A percentile compares a stretch with the other conserved stretches of the same genome.
Conservation (phyloP, 495 filamentous ascomycete genomes). For the Neurospora sp. region DNA sequence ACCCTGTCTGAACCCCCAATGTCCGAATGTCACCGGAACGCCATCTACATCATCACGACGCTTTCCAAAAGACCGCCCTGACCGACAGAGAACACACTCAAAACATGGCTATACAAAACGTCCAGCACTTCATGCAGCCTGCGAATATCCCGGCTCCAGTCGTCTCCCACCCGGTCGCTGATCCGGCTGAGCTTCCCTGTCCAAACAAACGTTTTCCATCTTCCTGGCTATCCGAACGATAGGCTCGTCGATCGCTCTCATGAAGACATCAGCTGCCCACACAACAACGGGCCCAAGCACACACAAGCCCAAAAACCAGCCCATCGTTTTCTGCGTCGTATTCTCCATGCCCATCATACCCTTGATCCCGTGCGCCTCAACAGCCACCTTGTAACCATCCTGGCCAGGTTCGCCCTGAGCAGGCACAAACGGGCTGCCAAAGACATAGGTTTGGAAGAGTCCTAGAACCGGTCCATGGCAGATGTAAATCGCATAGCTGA, state of each 20-base stretch:
- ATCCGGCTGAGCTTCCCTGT: slow-evolving; percentile 11
- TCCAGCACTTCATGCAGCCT: slow-evolving; percentile 6
- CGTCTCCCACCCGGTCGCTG: slow-evolving; percentile 4
- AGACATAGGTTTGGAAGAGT: slow-evolving; percentile 36
- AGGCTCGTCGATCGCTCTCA: slow-evolving; percentile 47
- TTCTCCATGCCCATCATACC: slow-evolving; percentile 42
- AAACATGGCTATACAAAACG: background rate
- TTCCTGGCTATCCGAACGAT: slow-evolving; percentile 46
- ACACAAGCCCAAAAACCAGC: slow-evolving; percentile 40
- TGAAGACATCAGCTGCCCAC: slow-evolving; percentile 50
- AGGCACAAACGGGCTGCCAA: slow-evolving; percentile 19
- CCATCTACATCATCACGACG: background rate
- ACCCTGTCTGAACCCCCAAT: background rate
- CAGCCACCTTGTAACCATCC: slow-evolving; percentile 15
- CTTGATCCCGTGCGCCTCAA: slow-evolving; percentile 36
- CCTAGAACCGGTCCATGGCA: slow-evolving; percentile 49
- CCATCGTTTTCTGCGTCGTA: slow-evolving; percentile 37
- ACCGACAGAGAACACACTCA: background rate
- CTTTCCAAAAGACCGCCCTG: background rate
- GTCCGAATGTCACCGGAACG: background rate
- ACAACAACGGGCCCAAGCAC: slow-evolving; percentile 43
- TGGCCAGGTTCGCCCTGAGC: slow-evolving; percentile 11
- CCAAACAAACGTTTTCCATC: slow-evolving; percentile 34
- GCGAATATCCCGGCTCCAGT: slow-evolving; percentile 14
- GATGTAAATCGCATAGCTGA: slow-evolving; percentile 53